Evolutionary conservation across 306 rosid species (phyloP).

Genomic region (Cicer judaicum): DNA sequence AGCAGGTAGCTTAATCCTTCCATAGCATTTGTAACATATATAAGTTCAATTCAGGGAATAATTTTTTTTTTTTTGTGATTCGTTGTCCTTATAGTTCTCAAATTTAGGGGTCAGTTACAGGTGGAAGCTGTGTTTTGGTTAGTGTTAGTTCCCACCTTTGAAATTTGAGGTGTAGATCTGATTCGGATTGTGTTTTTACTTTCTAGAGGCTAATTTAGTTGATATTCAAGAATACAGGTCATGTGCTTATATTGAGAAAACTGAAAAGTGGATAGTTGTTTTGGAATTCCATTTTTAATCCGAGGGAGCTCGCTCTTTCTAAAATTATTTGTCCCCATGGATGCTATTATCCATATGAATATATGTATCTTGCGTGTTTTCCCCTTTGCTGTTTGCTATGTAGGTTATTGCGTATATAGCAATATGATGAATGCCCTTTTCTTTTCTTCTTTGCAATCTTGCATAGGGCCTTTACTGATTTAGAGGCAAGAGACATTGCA

Average conservation of each 20-base stretch:
- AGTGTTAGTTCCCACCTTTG: constrained; percentile 83
- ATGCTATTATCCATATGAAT: constrained; percentile 9
- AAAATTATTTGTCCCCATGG: neutral
- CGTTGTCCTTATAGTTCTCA: constrained; percentile 58
- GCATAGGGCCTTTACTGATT: too few species aligned
- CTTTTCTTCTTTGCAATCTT: too few species aligned
- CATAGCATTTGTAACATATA: constrained; percentile 93
- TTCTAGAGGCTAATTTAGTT: constrained; percentile 68
- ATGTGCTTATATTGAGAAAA: constrained; percentile 61
- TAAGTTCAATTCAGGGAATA: constrained; percentile 93
- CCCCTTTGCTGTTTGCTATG: constrained; percentile 15
- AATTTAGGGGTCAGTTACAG: constrained; percentile 67
- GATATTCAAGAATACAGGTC: constrained; percentile 64
- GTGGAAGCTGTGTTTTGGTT: constrained; percentile 92
- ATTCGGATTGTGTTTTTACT: constrained; percentile 63
- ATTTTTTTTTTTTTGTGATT: constrained; percentile 52
- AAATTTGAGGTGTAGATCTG: constrained; percentile 82
- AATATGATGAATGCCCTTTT: too few species aligned
- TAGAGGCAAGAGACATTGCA: neutral
- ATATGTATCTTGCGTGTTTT: neutral
- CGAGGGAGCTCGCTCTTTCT: constrained; percentile 29
- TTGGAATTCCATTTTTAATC: constrained; percentile 50
- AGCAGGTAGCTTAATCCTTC: constrained; percentile 79
- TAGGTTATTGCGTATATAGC: neutral
- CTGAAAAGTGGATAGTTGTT: constrained; percentile 57